Conservation (phyloP, 176 grass and related monocot species). For the Musa itinerans region DNA sequence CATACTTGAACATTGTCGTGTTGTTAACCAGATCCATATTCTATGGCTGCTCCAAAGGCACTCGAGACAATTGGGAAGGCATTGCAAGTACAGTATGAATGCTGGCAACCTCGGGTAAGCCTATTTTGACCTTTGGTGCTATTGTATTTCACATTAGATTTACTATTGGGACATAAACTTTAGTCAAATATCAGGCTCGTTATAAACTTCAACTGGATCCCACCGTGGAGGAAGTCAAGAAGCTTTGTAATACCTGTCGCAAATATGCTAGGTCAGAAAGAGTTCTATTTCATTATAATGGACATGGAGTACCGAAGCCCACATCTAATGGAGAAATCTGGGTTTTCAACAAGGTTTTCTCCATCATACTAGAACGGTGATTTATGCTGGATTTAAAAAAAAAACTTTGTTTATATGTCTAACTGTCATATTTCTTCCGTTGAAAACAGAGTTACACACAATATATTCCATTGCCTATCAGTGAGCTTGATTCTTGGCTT, state of each 20-base stretch:
- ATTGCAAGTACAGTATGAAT: constrained; percentile 84
- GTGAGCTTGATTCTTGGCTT: constrained; percentile 91
- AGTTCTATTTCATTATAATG: constrained; percentile 98
- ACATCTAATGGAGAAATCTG: constrained; percentile 96
- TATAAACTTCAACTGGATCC: constrained; percentile 96
- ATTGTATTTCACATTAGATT: not conserved
- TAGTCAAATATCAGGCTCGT: constrained; percentile 34
- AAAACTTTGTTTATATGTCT: not conserved
- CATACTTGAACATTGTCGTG: not conserved
- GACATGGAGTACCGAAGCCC: constrained; percentile 91
- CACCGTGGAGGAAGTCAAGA: constrained; percentile 92
- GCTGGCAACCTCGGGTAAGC: constrained; percentile 85
- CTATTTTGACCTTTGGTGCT: not conserved
- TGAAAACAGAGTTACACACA: constrained; percentile 89
- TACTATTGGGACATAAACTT: constrained; percentile 11
- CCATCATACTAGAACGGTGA: not conserved
- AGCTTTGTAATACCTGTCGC: constrained; percentile 86
- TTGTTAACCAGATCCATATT: constrained; percentile 73
- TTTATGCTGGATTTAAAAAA: not conserved
- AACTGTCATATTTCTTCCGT: not conserved
- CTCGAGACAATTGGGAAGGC: constrained; percentile 94
- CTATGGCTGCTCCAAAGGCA: constrained; percentile 83
- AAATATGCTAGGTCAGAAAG: constrained; percentile 98
- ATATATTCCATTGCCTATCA: constrained; percentile 91
- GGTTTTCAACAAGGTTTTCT: constrained; percentile 93